These are phyloP conservation scores for Gaeumannomyces sp. DNA, from an alignment of 2,329 filamentous ascomycete genomes.

Conservation along the genomic window DNA sequence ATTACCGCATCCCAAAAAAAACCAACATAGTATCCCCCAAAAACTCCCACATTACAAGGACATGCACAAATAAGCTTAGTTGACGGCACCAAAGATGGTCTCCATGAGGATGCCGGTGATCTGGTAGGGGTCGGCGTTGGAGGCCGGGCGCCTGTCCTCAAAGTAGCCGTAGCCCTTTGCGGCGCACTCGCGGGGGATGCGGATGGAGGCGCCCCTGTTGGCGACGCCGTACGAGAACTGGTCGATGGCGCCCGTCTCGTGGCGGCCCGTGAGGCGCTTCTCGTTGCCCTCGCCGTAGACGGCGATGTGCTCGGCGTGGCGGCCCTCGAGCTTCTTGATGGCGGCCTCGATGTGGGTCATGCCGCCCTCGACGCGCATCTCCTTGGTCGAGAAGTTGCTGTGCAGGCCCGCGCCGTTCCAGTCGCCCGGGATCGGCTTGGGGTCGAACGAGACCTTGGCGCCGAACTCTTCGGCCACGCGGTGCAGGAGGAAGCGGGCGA, in stretches of 20 bases:
- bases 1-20: background rate
- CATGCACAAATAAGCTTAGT: background rate
- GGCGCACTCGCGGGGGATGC: conserved; percentile 63
- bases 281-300: conserved; percentile 96
- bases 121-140: conserved; percentile 62
- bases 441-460: conserved; percentile 88
- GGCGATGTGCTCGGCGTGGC: conserved; percentile 76
- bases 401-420: conserved; percentile 80
- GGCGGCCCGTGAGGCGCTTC: conserved; percentile 81
- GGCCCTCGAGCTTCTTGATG: conserved; percentile 75
- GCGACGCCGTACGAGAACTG: conserved; percentile 91
- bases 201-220: conserved; percentile 90
- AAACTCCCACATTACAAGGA: background rate
- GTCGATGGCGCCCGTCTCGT: conserved; percentile 93
- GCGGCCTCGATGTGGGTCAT: conserved; percentile 90
- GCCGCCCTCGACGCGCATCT: conserved; percentile 85
- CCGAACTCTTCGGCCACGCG: conserved; percentile 89
- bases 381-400: conserved; percentile 85
- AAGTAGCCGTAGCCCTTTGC: conserved; percentile 67
- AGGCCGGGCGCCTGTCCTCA: conserved; percentile 58
- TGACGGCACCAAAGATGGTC: conserved; percentile 17
- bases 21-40: background rate
- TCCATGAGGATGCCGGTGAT: conserved; percentile 37
- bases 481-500: conserved; percentile 80
- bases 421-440: conserved; percentile 89